Conservation (phyloP, 1,139 yeast species). For the Lodderomyces orthopsilosis region DNA sequence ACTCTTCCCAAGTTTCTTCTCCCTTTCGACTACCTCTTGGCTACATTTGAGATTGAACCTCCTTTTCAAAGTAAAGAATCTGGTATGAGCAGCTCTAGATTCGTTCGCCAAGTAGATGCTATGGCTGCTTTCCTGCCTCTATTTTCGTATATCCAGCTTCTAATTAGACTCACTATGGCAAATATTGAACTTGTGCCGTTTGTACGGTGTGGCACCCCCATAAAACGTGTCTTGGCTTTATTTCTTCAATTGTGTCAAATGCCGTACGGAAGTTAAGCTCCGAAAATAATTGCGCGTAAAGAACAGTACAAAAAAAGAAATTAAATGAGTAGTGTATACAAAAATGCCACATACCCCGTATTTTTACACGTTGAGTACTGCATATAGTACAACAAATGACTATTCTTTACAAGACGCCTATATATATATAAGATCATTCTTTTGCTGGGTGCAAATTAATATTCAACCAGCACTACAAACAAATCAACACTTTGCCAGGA, state of each 20-base stretch:
- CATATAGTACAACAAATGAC: neutral
- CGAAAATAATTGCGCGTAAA: constrained; percentile 1
- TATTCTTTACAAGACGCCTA: neutral
- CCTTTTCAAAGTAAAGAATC: no score
- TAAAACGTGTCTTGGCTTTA: neutral
- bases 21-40: no score
- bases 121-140: no score
- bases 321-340: neutral
- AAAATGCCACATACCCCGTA: constrained; percentile 1
- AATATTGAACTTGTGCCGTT: neutral
- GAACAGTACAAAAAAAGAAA: neutral
- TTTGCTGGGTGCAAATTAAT: neutral
- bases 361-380: neutral
- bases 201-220: neutral
- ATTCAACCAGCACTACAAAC: no score
- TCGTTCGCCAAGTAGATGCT: no score
- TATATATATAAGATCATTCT: neutral
- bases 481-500: neutral
- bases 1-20: no score
- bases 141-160: neutral
- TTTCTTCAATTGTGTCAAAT: neutral
- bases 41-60: no score
- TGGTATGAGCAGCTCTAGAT: no score
- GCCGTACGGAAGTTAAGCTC: constrained; percentile 2
- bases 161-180: no score